Percentiles rank a stretch among this genome's conserved stretches.
Evolutionary conservation across 148 eudicot species (phyloP).

Genomic region (Nepenthes gracilis): DNA sequence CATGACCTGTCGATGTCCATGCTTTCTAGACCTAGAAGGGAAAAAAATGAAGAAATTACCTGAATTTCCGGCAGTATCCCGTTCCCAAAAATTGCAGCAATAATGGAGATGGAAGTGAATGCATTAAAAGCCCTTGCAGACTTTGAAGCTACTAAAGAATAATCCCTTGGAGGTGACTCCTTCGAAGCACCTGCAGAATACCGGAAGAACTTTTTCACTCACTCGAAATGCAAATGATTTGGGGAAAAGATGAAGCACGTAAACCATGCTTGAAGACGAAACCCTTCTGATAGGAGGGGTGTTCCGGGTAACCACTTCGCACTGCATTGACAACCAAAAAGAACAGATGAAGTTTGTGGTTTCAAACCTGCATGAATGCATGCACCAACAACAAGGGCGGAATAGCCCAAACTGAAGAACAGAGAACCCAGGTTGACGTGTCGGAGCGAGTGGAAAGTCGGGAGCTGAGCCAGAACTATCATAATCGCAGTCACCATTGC

Average conservation of each 20-base stretch:
- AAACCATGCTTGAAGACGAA: neutral
- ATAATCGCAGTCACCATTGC: slow-evolving; percentile 78
- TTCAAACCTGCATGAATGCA: slow-evolving; percentile 66
- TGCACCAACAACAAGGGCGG: slow-evolving; percentile 61
- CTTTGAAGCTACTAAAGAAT: slow-evolving; percentile 46
- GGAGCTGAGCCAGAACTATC: slow-evolving; percentile 75
- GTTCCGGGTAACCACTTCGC: neutral
- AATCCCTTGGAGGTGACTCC: slow-evolving; percentile 59
- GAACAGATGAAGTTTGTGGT: neutral
- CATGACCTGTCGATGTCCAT: too few species aligned
- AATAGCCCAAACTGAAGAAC: slow-evolving; percentile 79
- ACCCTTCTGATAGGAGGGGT: neutral
- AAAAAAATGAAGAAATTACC: slow-evolving; percentile 22
- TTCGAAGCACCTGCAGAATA: slow-evolving; percentile 38
- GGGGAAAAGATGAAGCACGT: neutral
- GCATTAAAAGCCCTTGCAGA: slow-evolving; percentile 50
- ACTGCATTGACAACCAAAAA: neutral
- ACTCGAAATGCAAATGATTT: neutral
- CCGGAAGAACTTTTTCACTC: neutral
- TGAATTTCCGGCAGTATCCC: slow-evolving; percentile 98
- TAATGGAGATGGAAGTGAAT: slow-evolving; percentile 87
- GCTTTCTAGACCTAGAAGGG: neutral
- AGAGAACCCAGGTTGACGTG: slow-evolving; percentile 76
- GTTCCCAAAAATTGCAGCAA: slow-evolving; percentile 88
- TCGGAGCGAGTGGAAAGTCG: slow-evolving; percentile 90